phyloP scores from a whole-genome alignment of 2,329 filamentous ascomycete species.

The Teratosphaeria destructans region DNA sequence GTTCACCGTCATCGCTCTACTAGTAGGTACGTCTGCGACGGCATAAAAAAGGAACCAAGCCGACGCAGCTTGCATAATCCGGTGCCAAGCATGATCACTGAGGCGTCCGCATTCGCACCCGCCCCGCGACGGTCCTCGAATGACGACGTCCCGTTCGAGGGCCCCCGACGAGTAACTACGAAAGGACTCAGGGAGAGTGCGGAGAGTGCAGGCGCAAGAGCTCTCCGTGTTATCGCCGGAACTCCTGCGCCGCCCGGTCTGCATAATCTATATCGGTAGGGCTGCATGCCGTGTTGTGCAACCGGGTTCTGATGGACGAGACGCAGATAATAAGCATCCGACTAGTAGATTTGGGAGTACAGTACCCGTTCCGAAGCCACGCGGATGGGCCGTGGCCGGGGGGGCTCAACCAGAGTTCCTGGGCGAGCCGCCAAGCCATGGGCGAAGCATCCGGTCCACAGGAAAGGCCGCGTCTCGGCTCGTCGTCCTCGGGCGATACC shows the following conservation, averaged over 20 bases:
- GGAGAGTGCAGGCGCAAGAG: neutral
- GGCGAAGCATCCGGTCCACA: neutral
- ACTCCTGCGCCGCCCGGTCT: neutral
- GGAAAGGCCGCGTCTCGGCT: neutral
- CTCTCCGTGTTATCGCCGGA: too few species aligned
- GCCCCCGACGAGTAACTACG: neutral
- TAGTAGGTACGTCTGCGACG: neutral
- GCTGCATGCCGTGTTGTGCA: neutral
- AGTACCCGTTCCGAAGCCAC: neutral
- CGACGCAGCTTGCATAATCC: neutral
- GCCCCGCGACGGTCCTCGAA: neutral
- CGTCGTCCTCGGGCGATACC: neutral
- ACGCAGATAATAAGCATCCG: neutral
- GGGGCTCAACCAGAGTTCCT: neutral
- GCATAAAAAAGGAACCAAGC: neutral
- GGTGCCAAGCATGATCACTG: neutral
- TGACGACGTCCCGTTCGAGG: neutral
- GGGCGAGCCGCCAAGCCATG: neutral
- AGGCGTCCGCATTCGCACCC: neutral
- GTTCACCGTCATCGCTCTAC: neutral
- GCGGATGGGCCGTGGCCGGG: neutral
- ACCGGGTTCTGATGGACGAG: neutral
- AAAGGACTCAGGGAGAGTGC: neutral
- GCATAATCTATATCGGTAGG: neutral
- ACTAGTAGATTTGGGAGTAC: neutral